phyloP scores from a whole-genome alignment of 495 filamentous ascomycete genomes.

The Recurvomyces mirabilis region DNA sequence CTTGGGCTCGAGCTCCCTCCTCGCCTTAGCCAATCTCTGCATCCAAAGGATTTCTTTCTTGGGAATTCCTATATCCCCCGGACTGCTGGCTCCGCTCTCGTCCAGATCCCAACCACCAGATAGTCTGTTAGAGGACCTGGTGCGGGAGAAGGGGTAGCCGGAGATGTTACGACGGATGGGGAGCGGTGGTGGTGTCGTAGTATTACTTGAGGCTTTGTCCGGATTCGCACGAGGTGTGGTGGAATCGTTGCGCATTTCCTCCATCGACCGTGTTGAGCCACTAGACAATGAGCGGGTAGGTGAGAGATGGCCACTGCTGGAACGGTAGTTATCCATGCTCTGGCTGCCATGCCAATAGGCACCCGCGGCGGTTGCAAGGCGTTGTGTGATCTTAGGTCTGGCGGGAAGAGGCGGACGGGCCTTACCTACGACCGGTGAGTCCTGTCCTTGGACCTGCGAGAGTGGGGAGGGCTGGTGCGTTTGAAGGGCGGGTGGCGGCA shows the following conservation, averaged over 20 bases:
- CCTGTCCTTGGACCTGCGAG: constrained; percentile 11
- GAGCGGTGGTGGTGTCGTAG: no score
- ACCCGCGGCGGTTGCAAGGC: neutral
- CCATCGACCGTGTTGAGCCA: constrained; percentile 1
- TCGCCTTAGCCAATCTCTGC: constrained; percentile 64
- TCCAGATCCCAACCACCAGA: constrained; percentile 9
- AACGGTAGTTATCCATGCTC: neutral
- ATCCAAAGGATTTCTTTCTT: constrained; percentile 81
- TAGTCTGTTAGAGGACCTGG: constrained; percentile 6
- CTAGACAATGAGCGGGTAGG: constrained; percentile 7
- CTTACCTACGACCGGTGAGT: constrained; percentile 1
- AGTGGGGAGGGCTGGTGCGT: constrained; percentile 16
- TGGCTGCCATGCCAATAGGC: constrained; percentile 5
- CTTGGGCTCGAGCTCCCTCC: constrained; percentile 51
- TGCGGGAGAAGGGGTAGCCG: constrained; percentile 30
- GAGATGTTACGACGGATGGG: constrained; percentile 29
- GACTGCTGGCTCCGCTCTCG: constrained; percentile 11
- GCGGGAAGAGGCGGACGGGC: constrained; percentile 7
- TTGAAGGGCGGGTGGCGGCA: constrained; percentile 1
- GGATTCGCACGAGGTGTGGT: constrained; percentile 15
- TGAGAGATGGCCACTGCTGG: neutral
- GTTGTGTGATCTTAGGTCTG: constrained; percentile 3
- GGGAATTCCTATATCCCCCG: constrained; percentile 34
- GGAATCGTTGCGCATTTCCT: constrained; percentile 4
- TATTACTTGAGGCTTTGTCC: no score